Evolutionary conservation across 139 green algal genomes (phyloP).

Genomic region (Chloropicon primus): DNA sequence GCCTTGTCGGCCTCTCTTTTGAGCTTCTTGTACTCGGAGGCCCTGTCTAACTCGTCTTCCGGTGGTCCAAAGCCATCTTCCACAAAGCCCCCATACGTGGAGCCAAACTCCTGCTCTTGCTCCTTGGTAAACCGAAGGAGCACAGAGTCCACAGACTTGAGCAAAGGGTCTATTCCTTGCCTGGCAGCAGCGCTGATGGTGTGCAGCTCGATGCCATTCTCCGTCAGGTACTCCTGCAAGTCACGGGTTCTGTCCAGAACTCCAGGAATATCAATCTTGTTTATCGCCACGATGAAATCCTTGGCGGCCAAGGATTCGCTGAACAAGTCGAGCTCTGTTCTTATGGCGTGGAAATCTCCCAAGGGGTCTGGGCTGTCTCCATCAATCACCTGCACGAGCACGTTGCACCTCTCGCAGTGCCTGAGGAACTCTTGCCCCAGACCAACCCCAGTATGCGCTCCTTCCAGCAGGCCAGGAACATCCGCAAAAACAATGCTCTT

Average conservation of each 20-base stretch:
- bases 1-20: not conserved
- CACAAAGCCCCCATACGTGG: conserved; percentile 21
- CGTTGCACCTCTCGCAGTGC: conserved; percentile 47
- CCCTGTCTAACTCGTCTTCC: conserved; percentile 3
- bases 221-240: conserved; percentile 38
- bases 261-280: conserved; percentile 90
- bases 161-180: conserved; percentile 20
- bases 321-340: conserved; percentile 85
- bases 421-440: conserved; percentile 91
- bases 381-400: conserved; percentile 41
- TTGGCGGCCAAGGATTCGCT: conserved; percentile 53
- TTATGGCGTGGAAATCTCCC: conserved; percentile 75
- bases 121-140: conserved; percentile 63
- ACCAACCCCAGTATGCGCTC: conserved; percentile 66
- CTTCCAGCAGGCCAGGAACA: conserved; percentile 88
- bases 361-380: conserved; percentile 43
- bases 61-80: conserved; percentile 6
- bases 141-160: conserved; percentile 5
- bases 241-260: conserved; percentile 59
- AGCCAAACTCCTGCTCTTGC: conserved; percentile 12
- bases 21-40: not conserved
- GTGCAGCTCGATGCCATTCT: conserved; percentile 21
- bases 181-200: conserved; percentile 47
- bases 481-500: conserved; percentile 40
- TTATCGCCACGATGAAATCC: conserved; percentile 55